Evolutionary conservation across 257 asterid species (phyloP), one percentile per base, ranked within the genome.

Genomic region (Euphrasia confusa): DNA sequence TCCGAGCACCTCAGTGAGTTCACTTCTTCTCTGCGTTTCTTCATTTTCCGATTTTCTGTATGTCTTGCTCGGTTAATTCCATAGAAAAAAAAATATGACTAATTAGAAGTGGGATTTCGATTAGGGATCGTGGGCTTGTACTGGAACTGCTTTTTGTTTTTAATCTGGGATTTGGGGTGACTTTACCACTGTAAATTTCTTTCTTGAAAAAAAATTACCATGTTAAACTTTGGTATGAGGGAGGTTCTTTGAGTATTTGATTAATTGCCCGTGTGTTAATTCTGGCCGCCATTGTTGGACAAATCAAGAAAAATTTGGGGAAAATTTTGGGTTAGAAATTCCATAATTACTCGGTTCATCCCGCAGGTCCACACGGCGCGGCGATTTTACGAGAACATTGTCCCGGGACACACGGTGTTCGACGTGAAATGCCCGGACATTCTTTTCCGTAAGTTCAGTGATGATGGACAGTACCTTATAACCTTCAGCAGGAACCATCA

Each of bases 401-500:
- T 89, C 65, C 99, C 99, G 49, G 71, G 84, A 74, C 75, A 87
- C 76, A 93, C 99, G 4, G 48, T 87, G 65, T 89, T 75, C 60
- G 97, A 93, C 66, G 78, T 89, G 40, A 92, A 89, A 61, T 93
- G 99, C 77, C 99, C 99, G 0, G 97, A 89, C 77, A 74, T 83
- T 64, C 82, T 87, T 49, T 87, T 93, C 63, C 96, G 99, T 75
- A 93, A 89, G 82, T 93, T 93, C 89, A 87, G 94, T 9, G 99
- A 93, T 33, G 99, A 93, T 62, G 99, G 99, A 24, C 88, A 71
- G 76, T 93, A 78, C 78, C 91, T 89, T 71, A 74, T 93, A 76
- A 82, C 90, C 79, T 89, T 93, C 82, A 89, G 95, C 84, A 77
- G 95, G 84, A 90, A 87, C 73, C 80, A 85, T 76, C 95, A 82